A percentile compares a stretch with the other conserved stretches of the same genome.
Conservation (phyloP, 139 green algal genomes). For the Astrephomene gubernaculifera region DNA sequence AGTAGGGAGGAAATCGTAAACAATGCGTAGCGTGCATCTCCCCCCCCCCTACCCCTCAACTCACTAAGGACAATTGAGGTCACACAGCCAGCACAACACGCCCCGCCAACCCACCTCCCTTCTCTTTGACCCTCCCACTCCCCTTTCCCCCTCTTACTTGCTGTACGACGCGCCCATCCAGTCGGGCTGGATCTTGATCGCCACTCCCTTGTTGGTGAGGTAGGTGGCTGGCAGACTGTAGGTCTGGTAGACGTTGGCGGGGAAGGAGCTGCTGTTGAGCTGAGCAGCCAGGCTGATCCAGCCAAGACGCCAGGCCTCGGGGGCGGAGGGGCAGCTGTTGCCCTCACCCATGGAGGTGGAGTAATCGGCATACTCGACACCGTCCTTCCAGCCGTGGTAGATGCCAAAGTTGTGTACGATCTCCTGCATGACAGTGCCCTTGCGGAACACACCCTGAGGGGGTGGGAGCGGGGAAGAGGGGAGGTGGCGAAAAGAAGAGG, state of each 20-base stretch:
- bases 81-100: not conserved
- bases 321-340: slow-evolving; percentile 19
- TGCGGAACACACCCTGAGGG: not conserved
- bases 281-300: not conserved
- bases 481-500: no score
- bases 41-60: not conserved
- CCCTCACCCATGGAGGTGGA: slow-evolving; percentile 9
- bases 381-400: slow-evolving; percentile 23
- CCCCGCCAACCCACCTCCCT: not conserved
- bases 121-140: not conserved
- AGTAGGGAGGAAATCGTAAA: not conserved
- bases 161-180: slow-evolving; percentile 10
- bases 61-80: not conserved
- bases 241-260: not conserved
- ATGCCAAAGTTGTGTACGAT: slow-evolving; percentile 17
- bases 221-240: slow-evolving; percentile 18
- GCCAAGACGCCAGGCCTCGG: slow-evolving; percentile 33
- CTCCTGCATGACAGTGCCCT: slow-evolving; percentile 28
- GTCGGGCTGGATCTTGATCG: slow-evolving; percentile 16
- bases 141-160: no score
- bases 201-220: not conserved
- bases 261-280: slow-evolving; percentile 4
- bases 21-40: not conserved
- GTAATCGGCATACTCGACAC: slow-evolving; percentile 18
- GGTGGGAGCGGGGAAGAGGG: not conserved